Base-by-base conservation (phyloP, 2,329 filamentous ascomycete species). In the Teratosphaeria zuluensis region DNA sequence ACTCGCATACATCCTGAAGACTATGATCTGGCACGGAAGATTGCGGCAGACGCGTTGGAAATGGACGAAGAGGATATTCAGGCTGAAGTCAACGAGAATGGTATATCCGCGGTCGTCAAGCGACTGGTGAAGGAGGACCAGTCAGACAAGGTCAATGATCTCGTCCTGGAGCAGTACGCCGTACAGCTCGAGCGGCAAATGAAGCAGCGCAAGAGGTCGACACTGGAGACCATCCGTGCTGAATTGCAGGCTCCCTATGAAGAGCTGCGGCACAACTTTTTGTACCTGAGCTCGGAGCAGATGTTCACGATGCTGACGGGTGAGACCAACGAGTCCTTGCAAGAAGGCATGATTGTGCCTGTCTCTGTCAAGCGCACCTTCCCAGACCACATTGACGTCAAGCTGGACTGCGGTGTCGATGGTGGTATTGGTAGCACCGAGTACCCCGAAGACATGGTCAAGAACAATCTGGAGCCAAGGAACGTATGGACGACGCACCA, bases 21-120 rank as follows among this genome's bases (percentile, higher is more conserved):
- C 72, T 99, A 99, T 74, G 94, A 99, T 66, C 86, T 99, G 62
- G 94, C 91, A 54, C 89, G 92, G 66, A 99, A 99, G 76, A 97
- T 99, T 87, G 94, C 94, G 21, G 94, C 94, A 3, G 94, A 99
- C 78, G 94, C 94, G 16, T 80, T 99, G 54, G 92, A 96, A 71
- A 81, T 99, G 65, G 94, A 99, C 66, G 94, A 99, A 75, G 94
- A 99, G 77, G 94, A 99, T 68, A 90, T 99, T 71, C 95, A 96
- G 74, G 90, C 89, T 1, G 92, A 97, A 75, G 88, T 88, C 4
- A 90, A 95, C 64, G 90, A 96, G 69, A 90, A 91, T 63, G 94
- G 94, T 0, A 81, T 88, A 0, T 91, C 89, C 16, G 94, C 92
- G 7, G 92, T 97, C 65, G 90, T 99, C 57, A 87, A 92, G 62